Evolutionary conservation across 208 protist species (phyloP).

Genomic region (Wallacemonas sp.): DNA sequence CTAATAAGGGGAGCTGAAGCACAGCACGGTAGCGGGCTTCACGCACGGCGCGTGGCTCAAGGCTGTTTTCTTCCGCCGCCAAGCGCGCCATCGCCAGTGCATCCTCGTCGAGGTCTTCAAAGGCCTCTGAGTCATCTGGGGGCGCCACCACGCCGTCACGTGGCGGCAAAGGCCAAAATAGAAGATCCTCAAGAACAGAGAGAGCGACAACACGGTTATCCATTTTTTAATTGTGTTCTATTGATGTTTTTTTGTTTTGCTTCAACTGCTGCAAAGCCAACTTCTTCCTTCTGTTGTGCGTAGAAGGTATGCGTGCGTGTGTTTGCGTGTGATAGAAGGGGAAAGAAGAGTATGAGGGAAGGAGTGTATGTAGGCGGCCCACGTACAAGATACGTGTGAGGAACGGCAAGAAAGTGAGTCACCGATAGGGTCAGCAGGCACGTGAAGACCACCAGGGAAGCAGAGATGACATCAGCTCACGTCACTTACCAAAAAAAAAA

Average conservation of each 20-base stretch:
- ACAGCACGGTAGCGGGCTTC: constrained; percentile 59
- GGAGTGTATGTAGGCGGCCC: too few species aligned
- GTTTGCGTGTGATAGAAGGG: not conserved
- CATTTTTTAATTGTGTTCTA: constrained; percentile 32
- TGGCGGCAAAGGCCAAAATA: constrained; percentile 62
- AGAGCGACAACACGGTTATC: constrained; percentile 67
- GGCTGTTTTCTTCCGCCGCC: constrained; percentile 35
- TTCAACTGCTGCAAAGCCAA: not conserved
- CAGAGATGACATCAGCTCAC: too few species aligned
- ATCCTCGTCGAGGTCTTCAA: constrained; percentile 23
- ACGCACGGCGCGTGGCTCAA: constrained; percentile 49
- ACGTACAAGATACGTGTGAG: not conserved
- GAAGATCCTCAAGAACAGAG: constrained; percentile 72
- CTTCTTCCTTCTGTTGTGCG: not conserved
- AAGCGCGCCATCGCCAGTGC: constrained; percentile 29
- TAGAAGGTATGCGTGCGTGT: constrained; percentile 2
- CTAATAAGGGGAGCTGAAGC: constrained; percentile 55
- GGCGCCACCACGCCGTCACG: constrained; percentile 14
- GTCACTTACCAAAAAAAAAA: too few species aligned
- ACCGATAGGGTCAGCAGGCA: constrained; percentile 3
- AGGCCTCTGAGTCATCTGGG: constrained; percentile 16
- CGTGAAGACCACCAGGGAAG: too few species aligned
- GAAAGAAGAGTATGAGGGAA: not conserved
- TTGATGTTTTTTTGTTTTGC: constrained; percentile 13
- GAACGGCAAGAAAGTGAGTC: constrained; percentile 11